These are phyloP conservation scores for Cyberlindnera xylosilytica DNA, from an alignment of 805 yeast species.

Conservation along the genomic window DNA sequence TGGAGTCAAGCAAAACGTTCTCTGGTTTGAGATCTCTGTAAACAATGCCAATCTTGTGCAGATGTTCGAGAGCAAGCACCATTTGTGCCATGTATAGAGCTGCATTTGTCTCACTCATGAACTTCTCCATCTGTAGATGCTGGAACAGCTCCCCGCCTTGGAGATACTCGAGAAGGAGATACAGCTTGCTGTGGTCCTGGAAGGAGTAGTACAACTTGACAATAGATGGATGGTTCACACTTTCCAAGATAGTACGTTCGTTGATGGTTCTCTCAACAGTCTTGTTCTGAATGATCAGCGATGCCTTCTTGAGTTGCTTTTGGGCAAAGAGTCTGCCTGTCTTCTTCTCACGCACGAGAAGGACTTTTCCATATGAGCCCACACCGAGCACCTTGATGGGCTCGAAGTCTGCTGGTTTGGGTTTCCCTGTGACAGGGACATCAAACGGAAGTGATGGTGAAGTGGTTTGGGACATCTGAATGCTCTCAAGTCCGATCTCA, in stretches of 20 bases:
- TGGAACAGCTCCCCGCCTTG: slow-evolving; percentile 92
- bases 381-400: slow-evolving; percentile 76
- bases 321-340: slow-evolving; percentile 76
- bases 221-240: slow-evolving; percentile 75
- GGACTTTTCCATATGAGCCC: slow-evolving; percentile 88
- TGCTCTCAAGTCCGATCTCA: slow-evolving; percentile 44
- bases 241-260: slow-evolving; percentile 68
- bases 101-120: slow-evolving; percentile 87
- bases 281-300: slow-evolving; percentile 56
- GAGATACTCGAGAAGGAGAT: slow-evolving; percentile 72
- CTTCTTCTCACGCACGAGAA: slow-evolving; percentile 62
- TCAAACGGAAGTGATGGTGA: background rate
- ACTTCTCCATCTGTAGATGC: slow-evolving; percentile 94
- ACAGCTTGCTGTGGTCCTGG: slow-evolving; percentile 76
- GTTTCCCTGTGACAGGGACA: slow-evolving; percentile 15
- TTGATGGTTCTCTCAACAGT: slow-evolving; percentile 75
- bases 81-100: slow-evolving; percentile 94
- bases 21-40: slow-evolving; percentile 97
- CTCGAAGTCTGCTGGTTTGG: slow-evolving; percentile 53
- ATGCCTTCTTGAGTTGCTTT: slow-evolving; percentile 80
- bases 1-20: slow-evolving; percentile 87
- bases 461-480: slow-evolving; percentile 27
- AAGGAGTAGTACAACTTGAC: slow-evolving; percentile 80
- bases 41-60: slow-evolving; percentile 92
- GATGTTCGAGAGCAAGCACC: slow-evolving; percentile 85